These are phyloP conservation scores for Brassica carinata DNA, from an alignment of 345 rosid genomes.

Conservation along the genomic window DNA sequence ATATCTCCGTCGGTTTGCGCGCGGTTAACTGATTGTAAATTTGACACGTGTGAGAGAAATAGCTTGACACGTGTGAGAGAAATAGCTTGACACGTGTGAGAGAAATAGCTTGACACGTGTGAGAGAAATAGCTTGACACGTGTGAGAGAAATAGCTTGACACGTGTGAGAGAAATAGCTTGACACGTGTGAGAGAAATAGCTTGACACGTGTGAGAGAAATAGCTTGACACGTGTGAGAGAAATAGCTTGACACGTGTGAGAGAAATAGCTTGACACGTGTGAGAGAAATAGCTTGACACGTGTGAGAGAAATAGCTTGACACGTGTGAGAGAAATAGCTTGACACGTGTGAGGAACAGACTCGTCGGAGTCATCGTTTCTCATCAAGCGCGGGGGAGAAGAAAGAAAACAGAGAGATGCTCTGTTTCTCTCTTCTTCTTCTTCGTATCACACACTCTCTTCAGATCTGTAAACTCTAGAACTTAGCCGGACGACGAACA, in stretches of 20 bases:
- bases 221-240: too few relatives aligned
- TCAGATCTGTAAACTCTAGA: conserved; percentile 25
- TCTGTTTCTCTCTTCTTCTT: conserved; percentile 36
- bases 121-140: too few relatives aligned
- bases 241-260: neutral
- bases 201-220: conserved; percentile 25
- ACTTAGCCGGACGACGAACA: conserved; percentile 20
- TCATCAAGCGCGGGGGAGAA: conserved; percentile 15
- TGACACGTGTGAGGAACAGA: conserved; percentile 26
- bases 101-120: neutral
- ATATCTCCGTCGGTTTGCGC: neutral
- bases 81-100: too few relatives aligned
- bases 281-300: neutral
- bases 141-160: neutral
- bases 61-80: conserved; percentile 22
- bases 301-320: conserved; percentile 7
- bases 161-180: too few relatives aligned
- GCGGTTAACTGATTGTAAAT: neutral
- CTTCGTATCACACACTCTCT: conserved; percentile 20
- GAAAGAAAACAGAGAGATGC: conserved; percentile 37
- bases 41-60: neutral
- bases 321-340: neutral
- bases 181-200: accelerated
- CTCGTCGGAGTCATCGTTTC: conserved; percentile 28
- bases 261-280: too few relatives aligned